Base-by-base conservation (phyloP, 1,284 basidiomycete genomes). In the Moesziomyces antarcticus region DNA sequence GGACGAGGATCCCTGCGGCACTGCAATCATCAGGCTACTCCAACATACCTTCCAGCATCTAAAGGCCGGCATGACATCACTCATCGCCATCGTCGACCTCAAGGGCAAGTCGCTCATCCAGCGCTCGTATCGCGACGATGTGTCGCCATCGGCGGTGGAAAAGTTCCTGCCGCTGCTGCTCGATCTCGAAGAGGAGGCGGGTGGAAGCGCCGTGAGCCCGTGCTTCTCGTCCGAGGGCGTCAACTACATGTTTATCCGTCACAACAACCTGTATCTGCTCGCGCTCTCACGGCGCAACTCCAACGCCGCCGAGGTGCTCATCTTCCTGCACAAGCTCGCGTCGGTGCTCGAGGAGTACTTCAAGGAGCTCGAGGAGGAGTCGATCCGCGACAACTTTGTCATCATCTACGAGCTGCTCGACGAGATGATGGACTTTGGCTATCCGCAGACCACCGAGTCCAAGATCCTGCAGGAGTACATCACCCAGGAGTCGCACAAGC, bases 341-440 rank as follows among this genome's bases (percentile, higher is more conserved):
- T 86, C 87, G 24, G 88, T 88, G 8, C 88, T 99, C 54, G 89
- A 96, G 56, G 97, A 98, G 84, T 99, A 99, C 88, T 99, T 99
- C 88, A 98, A 98, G 85, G 95, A 98, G 85, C 89, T 99, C 20
- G 97, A 99, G 85, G 97, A 99, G 82, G 97, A 99, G 86, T 96
- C 93, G 41, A 98, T 99, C 84, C 89, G 96, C 18, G 97, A 99
- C 86, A 99, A 99, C 85, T 97, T 97, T 85, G 95, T 97, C 81
- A 90, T 94, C 44, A 93, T 97, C 11, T 97, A 97, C 84, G 80
- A 97, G 84, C 89, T 99, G 52, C 89, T 99, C 86, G 97, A 99
- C 83, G 96, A 99, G 87, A 98, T 99, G 94, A 98, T 99, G 95
- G 96, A 99, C 87, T 99, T 97, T 86, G 97, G 97, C 14, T 98